Evolutionary conservation across 371 early-diverging fungal genomes (phyloP).

Genomic region (Mucor lusitanicus): DNA sequence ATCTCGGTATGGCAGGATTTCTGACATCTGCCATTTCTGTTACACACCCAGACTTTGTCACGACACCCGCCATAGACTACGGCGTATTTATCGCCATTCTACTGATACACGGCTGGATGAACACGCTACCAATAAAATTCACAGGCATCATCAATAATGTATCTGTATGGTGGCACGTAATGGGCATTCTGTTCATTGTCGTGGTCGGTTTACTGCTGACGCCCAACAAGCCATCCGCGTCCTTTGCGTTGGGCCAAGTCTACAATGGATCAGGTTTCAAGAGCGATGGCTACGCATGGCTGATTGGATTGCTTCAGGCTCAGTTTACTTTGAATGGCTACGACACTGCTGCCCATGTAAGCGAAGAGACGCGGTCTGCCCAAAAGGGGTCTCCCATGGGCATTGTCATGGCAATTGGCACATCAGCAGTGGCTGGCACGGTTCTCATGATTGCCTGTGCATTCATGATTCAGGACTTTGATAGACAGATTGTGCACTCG

Average conservation of each 20-base stretch:
- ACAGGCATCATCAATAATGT: slow-evolving; percentile 45
- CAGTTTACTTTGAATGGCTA: slow-evolving; percentile 62
- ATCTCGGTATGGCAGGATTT: slow-evolving; percentile 57
- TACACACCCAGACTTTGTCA: slow-evolving; percentile 41
- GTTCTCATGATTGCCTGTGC: slow-evolving; percentile 58
- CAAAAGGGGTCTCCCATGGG: slow-evolving; percentile 57
- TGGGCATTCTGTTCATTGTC: slow-evolving; percentile 40
- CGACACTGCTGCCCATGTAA: slow-evolving; percentile 71
- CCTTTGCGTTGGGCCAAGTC: slow-evolving; percentile 44
- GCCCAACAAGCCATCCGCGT: slow-evolving; percentile 44
- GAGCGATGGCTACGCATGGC: slow-evolving; percentile 32
- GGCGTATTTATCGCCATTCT: slow-evolving; percentile 46
- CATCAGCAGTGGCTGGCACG: slow-evolving; percentile 56
- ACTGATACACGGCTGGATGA: slow-evolving; percentile 49
- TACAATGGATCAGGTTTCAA: slow-evolving; percentile 35
- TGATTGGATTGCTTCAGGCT: slow-evolving; percentile 39
- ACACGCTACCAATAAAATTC: slow-evolving; percentile 44
- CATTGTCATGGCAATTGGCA: slow-evolving; percentile 47
- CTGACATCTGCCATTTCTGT: slow-evolving; percentile 50
- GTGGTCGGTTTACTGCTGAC: slow-evolving; percentile 33
- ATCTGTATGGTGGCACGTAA: slow-evolving; percentile 48
- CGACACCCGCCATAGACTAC: slow-evolving; percentile 31
- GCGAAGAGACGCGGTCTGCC: slow-evolving; percentile 64
- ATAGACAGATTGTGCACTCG: slow-evolving; percentile 48
- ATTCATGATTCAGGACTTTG: slow-evolving; percentile 62